These are phyloP conservation scores for Triadica sebifera DNA, from an alignment of 345 rosid genomes.

Conservation along the genomic window DNA sequence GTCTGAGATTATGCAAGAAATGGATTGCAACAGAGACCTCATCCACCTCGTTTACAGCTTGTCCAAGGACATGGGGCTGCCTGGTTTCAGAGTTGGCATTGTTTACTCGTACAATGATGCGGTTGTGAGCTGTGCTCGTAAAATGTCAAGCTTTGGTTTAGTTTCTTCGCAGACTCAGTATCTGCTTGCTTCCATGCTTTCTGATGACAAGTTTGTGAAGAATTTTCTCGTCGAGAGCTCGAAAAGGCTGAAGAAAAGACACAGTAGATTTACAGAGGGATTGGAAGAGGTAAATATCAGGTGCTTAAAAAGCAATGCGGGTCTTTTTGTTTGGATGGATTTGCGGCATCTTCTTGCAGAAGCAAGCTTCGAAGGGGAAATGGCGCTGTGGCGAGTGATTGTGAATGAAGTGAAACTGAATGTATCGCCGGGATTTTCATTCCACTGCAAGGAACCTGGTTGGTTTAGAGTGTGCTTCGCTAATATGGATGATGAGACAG, in stretches of 20 bases:
- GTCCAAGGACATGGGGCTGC: conserved; percentile 92
- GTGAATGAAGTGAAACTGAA: conserved; percentile 69
- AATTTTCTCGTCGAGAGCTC: conserved; percentile 52
- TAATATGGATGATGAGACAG: conserved; percentile 65
- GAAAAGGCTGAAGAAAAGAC: conserved; percentile 48
- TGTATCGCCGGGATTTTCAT: conserved; percentile 80
- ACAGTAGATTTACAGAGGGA: conserved; percentile 40
- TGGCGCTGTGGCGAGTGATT: conserved; percentile 59
- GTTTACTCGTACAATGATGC: conserved; percentile 71
- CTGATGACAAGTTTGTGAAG: conserved; percentile 55
- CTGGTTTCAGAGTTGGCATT: conserved; percentile 78
- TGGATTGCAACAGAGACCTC: conserved; percentile 48
- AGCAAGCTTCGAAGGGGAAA: conserved; percentile 47
- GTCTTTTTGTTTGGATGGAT: conserved; percentile 85
- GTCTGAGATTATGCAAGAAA: conserved; percentile 53
- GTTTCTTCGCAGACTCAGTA: conserved; percentile 74
- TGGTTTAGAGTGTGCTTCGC: conserved; percentile 95
- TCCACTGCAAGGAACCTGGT: conserved; percentile 67
- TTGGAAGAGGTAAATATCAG: conserved; percentile 50
- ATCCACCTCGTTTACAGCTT: conserved; percentile 77
- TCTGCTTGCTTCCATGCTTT: conserved; percentile 68
- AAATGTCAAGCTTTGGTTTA: conserved; percentile 86
- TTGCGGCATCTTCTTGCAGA: conserved; percentile 53
- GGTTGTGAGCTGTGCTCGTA: conserved; percentile 58
- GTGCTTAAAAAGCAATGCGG: conserved; percentile 57